Conservation (phyloP, 805 yeast genomes). For the Suhomyces faveliae region DNA sequence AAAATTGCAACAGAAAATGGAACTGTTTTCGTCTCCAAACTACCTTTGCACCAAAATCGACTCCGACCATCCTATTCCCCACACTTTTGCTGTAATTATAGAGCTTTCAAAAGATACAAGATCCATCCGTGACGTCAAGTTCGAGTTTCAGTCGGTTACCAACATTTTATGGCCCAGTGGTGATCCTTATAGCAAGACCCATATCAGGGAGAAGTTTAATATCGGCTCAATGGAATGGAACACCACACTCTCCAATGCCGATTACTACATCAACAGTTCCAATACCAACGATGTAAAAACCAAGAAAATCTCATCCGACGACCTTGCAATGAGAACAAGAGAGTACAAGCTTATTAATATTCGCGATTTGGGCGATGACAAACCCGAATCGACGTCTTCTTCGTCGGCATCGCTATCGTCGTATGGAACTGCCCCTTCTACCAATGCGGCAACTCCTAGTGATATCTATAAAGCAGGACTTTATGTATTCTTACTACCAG, state of each 20-base stretch:
- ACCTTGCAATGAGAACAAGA: conserved; percentile 40
- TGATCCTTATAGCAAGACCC: conserved; percentile 46
- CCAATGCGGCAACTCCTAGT: not conserved
- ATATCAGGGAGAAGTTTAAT: conserved; percentile 46
- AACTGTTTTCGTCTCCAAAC: conserved; percentile 32
- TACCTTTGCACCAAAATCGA: conserved; percentile 38
- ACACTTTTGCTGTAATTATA: conserved; percentile 52
- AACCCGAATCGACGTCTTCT: not conserved
- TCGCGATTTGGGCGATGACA: conserved; percentile 10
- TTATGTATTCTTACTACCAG: conserved; percentile 65
- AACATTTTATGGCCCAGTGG: conserved; percentile 54
- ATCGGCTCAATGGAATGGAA: conserved; percentile 50
- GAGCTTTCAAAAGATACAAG: conserved; percentile 41
- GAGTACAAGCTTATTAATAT: conserved; percentile 23
- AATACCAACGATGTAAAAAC: conserved; percentile 45
- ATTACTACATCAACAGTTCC: conserved; percentile 39
- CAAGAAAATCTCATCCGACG: conserved; percentile 42
- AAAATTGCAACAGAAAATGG: conserved; percentile 21
- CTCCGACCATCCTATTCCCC: conserved; percentile 44
- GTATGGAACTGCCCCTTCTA: not conserved
- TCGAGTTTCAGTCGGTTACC: conserved; percentile 44
- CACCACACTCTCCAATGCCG: conserved; percentile 38
- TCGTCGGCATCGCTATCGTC: not conserved
- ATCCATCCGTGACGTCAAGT: conserved; percentile 33
- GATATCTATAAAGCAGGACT: conserved; percentile 56